Conservation (phyloP, 371 early-diverging fungal species). For the Rhizopus arrhizus region DNA sequence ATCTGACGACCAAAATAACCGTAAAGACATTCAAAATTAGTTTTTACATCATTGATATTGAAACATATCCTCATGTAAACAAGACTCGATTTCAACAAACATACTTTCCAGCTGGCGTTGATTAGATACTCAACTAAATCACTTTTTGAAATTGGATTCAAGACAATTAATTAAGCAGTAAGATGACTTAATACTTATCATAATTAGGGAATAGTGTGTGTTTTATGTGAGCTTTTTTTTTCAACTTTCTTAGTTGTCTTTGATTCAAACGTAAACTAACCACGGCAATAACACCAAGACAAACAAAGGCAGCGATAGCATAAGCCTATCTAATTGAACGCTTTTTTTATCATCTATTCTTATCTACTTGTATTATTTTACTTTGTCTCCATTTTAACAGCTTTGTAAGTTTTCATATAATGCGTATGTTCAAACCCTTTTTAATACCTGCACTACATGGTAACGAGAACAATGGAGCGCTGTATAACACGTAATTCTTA, state of each 20-base stretch:
- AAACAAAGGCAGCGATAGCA: constrained; percentile 34
- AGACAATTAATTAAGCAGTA: constrained; percentile 63
- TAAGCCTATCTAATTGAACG: constrained; percentile 25
- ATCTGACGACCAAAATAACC: constrained; percentile 46
- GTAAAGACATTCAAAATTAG: constrained; percentile 41
- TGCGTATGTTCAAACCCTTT: too few relatives aligned
- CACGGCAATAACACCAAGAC: constrained; percentile 50
- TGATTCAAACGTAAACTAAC: constrained; percentile 80
- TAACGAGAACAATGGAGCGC: too few relatives aligned
- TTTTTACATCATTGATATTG: constrained; percentile 18
- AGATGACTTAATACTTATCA: constrained; percentile 45
- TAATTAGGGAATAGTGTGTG: constrained; percentile 2
- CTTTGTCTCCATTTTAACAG: too few relatives aligned
- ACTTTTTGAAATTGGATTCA: constrained; percentile 75
- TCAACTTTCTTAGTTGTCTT: constrained; percentile 58
- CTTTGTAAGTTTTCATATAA: too few relatives aligned
- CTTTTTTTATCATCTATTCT: too few relatives aligned
- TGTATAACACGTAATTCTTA: too few relatives aligned
- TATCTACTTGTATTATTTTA: too few relatives aligned
- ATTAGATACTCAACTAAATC: constrained; percentile 67
- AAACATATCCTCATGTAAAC: constrained; percentile 32
- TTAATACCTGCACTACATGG: too few relatives aligned
- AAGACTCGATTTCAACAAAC: constrained; percentile 27
- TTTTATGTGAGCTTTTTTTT: constrained; percentile 1
- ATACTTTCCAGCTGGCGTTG: constrained; percentile 55